Base-by-base conservation (phyloP, 768 basidiomycete genomes). In the Cystobasidium tubakii region DNA sequence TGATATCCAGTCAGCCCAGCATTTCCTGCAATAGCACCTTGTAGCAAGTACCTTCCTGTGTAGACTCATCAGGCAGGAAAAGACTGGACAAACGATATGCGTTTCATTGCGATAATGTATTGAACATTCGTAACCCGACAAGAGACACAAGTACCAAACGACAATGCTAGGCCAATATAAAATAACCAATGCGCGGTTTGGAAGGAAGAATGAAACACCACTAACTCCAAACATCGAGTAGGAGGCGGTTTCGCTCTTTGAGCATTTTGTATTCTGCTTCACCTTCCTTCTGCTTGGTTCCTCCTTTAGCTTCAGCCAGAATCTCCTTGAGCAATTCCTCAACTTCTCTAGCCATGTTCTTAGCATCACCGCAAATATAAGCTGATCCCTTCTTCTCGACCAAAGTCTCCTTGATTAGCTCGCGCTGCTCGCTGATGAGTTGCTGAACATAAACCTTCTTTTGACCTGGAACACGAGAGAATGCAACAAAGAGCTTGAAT, bases 361-460 rank as follows among this genome's bases (percentile, higher is more conserved):
- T 95, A 19, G 77, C 76, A 66, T 77, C 80, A 42, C 77, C 77
- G 25, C 75, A 76, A n/a, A 77, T 74, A 60, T 74, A 75, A 12
- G 62, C 86, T 81, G 94, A 95, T n/a, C 91, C 96, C 83, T 97
- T 92, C 81, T 91, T 90, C 76, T 90, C 90, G 76, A 96, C 84
- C 77, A 99, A 91, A 21, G 90, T 88, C 71, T 94, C 88, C 12
- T 90, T 90, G 66, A 99, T 85, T 72, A 87, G 85, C 81, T 88
- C 88, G 71, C 88, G 85, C 80, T 92, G 87, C 63, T 97, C 87
- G 90, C 90, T 92, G 13, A 99, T 83, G 73, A 97, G 84, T 82
- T 99, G 92, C 83, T 99, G 96, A n/a, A 99, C 96, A 83, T 99
- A 99, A 79, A 95, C 91, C 85, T 98, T 99, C 84, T 89, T 84